Evolutionary conservation across 176 grass and related monocot species (phyloP).

Genomic region (Puccinellia tenuiflora): DNA sequence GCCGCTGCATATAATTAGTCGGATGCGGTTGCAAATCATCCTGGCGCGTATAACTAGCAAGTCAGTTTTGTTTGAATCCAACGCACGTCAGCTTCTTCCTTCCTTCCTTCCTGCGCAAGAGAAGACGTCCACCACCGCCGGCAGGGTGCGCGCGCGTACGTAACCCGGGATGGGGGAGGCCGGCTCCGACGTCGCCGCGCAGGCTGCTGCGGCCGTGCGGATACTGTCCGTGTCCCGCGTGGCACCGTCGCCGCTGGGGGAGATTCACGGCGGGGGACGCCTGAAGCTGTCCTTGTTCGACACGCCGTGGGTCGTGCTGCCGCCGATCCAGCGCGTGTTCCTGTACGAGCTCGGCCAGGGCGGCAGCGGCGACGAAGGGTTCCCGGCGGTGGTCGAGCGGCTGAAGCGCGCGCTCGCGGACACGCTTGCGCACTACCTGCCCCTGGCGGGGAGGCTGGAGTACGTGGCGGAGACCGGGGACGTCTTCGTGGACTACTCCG

Average conservation of each 20-base stretch:
- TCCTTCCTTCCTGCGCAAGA: background rate
- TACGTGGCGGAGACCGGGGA: background rate
- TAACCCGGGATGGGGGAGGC: background rate
- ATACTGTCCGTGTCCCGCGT: constrained; percentile 20
- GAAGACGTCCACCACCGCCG: background rate
- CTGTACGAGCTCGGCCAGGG: background rate
- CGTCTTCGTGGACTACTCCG: background rate
- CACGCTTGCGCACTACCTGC: constrained; percentile 23
- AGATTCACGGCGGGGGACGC: background rate
- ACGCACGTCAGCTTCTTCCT: background rate
- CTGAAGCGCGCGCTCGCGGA: constrained; percentile 19
- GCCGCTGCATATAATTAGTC: background rate
- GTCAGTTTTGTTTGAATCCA: background rate
- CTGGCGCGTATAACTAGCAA: background rate
- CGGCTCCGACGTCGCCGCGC: background rate
- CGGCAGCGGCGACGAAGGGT: background rate
- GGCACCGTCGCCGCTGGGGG: background rate
- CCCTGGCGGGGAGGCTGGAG: background rate
- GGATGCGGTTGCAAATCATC: background rate
- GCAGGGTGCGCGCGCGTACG: background rate
- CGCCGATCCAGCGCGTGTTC: constrained; percentile 36
- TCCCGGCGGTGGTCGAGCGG: background rate
- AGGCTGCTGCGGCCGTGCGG: background rate
- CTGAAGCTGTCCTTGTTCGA: constrained; percentile 37
- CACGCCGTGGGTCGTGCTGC: constrained; percentile 24